These are phyloP conservation scores for Pestalotiopsis sp. DNA, from an alignment of 2,329 filamentous ascomycete genomes.

Conservation along the genomic window DNA sequence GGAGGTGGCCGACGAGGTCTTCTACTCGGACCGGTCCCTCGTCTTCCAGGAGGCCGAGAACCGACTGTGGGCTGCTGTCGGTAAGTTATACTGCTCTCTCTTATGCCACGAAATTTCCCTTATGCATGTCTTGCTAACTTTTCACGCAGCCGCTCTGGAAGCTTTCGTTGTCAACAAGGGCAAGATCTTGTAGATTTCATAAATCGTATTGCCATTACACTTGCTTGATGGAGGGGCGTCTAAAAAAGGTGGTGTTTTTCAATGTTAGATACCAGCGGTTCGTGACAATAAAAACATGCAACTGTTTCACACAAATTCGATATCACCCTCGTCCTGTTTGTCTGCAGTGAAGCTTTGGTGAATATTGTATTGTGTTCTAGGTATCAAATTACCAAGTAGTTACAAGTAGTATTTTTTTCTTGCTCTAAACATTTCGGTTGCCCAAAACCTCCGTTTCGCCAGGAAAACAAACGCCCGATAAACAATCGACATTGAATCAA, in stretches of 20 bases:
- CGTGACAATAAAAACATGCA: not conserved
- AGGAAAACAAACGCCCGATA: slow-evolving; percentile 6
- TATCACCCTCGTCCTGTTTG: not conserved
- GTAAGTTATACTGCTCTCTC: slow-evolving; percentile 45
- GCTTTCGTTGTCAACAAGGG: slow-evolving; percentile 95
- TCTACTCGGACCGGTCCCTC: slow-evolving; percentile 81
- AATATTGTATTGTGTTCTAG: not conserved
- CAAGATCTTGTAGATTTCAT: slow-evolving; percentile 53
- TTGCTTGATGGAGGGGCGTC: not conserved
- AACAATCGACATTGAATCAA: not conserved
- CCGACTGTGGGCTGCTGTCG: slow-evolving; percentile 84
- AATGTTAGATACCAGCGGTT: not conserved
- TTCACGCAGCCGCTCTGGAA: slow-evolving; percentile 70
- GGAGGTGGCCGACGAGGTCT: slow-evolving; percentile 93
- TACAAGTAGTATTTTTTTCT: slow-evolving; percentile 5
- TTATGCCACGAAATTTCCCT: not conserved
- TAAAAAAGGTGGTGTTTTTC: not conserved
- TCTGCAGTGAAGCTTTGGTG: not conserved
- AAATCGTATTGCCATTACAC: not conserved
- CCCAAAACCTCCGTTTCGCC: not conserved
- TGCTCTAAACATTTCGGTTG: slow-evolving; percentile 18
- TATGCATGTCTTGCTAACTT: slow-evolving; percentile 14
- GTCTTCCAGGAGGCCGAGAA: slow-evolving; percentile 97
- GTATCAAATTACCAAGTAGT: not conserved
- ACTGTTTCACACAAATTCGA: not conserved